Evolutionary conservation across 805 yeast genomes (phyloP).

Genomic region (Lipomyces yamanashiensis): DNA sequence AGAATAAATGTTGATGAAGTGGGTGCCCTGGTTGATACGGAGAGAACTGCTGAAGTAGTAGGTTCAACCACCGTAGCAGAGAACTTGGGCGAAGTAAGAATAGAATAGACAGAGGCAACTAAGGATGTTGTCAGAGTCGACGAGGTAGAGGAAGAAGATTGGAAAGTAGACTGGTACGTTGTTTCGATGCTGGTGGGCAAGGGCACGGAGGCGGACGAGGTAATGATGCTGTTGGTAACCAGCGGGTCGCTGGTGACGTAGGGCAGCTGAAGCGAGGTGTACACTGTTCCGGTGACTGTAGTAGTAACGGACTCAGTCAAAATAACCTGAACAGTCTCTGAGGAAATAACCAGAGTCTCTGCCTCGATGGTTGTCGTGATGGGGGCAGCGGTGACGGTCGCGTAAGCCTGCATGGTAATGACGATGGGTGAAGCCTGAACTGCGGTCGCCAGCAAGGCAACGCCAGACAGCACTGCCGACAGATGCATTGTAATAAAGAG

Average conservation of each 20-base stretch:
- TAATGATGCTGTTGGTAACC: conserved; percentile 5
- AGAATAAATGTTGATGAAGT: background rate
- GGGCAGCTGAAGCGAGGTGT: conserved; percentile 14
- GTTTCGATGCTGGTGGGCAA: conserved; percentile 8
- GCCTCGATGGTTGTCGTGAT: conserved; percentile 6
- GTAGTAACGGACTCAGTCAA: conserved; percentile 2
- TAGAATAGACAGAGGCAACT: background rate
- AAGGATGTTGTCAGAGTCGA: background rate
- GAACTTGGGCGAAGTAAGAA: too few relatives aligned
- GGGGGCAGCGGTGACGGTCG: conserved; percentile 10
- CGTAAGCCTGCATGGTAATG: conserved; percentile 4
- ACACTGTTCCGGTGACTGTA: conserved; percentile 21
- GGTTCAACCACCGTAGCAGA: background rate
- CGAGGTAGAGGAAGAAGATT: background rate
- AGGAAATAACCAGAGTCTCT: conserved; percentile 8
- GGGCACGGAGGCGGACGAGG: conserved; percentile 3
- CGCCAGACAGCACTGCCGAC: background rate
- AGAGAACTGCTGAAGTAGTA: too few relatives aligned
- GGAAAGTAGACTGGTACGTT: conserved; percentile 5
- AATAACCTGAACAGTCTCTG: conserved; percentile 20
- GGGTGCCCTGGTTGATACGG: too few relatives aligned
- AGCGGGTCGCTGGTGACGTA: conserved; percentile 17
- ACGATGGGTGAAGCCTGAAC: conserved; percentile 10
- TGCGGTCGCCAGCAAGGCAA: background rate
- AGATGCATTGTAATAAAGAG: background rate